Percentiles rank a stretch among this genome's conserved stretches.
Conservation (phyloP, 495 filamentous ascomycete species). For the Trichoderma asperelloides region DNA sequence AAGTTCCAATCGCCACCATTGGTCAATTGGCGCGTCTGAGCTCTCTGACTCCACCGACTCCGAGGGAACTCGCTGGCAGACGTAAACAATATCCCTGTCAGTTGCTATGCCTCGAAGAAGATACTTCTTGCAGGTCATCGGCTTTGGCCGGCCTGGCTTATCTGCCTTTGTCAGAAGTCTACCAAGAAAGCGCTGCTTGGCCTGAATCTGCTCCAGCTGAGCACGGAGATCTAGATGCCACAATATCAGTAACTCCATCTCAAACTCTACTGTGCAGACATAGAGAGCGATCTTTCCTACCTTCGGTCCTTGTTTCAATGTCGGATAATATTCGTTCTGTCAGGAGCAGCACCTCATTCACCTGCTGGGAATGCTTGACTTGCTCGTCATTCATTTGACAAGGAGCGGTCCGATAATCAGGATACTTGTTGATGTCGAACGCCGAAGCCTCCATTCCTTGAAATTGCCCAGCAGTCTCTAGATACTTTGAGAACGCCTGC, state of each 20-base stretch:
- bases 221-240: not conserved
- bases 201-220: conserved; percentile 13
- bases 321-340: conserved; percentile 13
- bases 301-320: conserved; percentile 13
- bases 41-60: conserved; percentile 17
- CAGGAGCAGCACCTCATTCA: not conserved
- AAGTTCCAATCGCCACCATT: conserved; percentile 37
- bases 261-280: not conserved
- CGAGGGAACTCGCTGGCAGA: conserved; percentile 24
- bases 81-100: conserved; percentile 25
- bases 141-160: conserved; percentile 14
- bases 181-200: conserved; percentile 14
- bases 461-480: conserved; percentile 25
- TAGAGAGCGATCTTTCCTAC: not conserved
- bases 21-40: conserved; percentile 16
- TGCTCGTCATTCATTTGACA: conserved; percentile 27
- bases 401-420: conserved; percentile 36
- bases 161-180: conserved; percentile 26
- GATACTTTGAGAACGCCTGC: conserved; percentile 14
- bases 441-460: conserved; percentile 23
- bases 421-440: conserved; percentile 42
- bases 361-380: conserved; percentile 8
- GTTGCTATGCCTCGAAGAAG: conserved; percentile 32
- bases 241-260: conserved; percentile 8
- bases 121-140: conserved; percentile 22